These are phyloP conservation scores for Mrakia frigida DNA, from an alignment of 768 basidiomycete genomes.

Conservation along the genomic window DNA sequence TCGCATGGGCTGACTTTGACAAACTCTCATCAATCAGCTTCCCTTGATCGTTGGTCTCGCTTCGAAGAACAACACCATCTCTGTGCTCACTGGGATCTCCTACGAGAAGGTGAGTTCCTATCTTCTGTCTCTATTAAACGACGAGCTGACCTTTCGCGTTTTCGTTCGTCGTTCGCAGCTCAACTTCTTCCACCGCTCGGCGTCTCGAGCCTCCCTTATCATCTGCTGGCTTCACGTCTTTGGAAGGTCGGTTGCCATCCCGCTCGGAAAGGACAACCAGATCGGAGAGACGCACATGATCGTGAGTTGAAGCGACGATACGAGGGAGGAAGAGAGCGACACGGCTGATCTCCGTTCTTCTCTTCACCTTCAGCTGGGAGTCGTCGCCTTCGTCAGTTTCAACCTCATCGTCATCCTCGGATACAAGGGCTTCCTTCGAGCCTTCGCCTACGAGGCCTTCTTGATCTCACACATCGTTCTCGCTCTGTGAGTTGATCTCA, in stretches of 20 bases:
- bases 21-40: background rate
- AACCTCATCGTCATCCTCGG: conserved; percentile 20
- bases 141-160: background rate
- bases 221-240: conserved; percentile 30
- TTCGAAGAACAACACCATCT: conserved; percentile 59
- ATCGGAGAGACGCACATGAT: background rate
- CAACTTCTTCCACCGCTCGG: conserved; percentile 43
- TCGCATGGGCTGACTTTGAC: background rate
- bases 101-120: conserved; percentile 49
- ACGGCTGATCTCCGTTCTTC: background rate
- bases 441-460: conserved; percentile 42
- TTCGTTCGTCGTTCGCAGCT: conserved; percentile 31
- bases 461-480: conserved; percentile 41
- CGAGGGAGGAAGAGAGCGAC: too few relatives aligned
- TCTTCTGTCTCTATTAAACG: background rate
- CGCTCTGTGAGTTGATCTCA: conserved; percentile 33
- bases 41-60: conserved; percentile 54
- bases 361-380: background rate
- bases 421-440: conserved; percentile 25
- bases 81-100: conserved; percentile 54
- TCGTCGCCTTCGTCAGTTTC: conserved; percentile 17
- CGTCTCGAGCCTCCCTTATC: conserved; percentile 39
- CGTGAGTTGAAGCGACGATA: background rate
- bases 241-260: conserved; percentile 8
- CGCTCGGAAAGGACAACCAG: background rate